Conservation (phyloP, 345 rosid genomes). For the Syzygium grande region DNA sequence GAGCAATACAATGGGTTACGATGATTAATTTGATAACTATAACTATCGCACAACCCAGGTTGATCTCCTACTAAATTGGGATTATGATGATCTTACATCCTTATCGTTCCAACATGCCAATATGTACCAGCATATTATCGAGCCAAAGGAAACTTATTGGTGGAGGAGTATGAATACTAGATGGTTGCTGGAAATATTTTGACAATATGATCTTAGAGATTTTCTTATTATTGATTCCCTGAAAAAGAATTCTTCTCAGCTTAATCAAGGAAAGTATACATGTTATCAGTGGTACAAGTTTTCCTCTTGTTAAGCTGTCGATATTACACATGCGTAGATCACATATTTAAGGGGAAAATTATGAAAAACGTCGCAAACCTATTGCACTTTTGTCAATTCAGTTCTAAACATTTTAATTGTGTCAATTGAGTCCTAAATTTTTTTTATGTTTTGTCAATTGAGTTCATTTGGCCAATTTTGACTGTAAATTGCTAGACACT, state of each 20-base stretch:
- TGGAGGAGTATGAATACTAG: neutral
- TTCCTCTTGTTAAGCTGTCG: neutral
- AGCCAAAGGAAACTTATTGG: neutral
- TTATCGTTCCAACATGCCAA: neutral
- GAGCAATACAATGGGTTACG: no score
- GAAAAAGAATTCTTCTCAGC: neutral
- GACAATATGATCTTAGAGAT: neutral
- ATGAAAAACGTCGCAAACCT: no score
- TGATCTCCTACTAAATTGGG: no score
- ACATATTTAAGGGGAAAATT: neutral
- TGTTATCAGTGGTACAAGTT: neutral
- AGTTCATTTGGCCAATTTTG: no score
- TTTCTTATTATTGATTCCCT: neutral
- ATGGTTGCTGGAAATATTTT: neutral
- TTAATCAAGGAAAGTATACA: neutral
- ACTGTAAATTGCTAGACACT: no score
- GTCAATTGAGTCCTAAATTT: no score
- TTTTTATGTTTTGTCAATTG: no score
- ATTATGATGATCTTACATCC: no score
- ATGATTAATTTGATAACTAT: no score
- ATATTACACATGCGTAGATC: neutral
- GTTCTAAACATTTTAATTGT: no score
- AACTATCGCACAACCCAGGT: no score
- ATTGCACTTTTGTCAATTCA: no score
- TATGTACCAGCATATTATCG: neutral